Conservation (phyloP, 208 protist genomes). For the Trypanosoma rangeli region DNA sequence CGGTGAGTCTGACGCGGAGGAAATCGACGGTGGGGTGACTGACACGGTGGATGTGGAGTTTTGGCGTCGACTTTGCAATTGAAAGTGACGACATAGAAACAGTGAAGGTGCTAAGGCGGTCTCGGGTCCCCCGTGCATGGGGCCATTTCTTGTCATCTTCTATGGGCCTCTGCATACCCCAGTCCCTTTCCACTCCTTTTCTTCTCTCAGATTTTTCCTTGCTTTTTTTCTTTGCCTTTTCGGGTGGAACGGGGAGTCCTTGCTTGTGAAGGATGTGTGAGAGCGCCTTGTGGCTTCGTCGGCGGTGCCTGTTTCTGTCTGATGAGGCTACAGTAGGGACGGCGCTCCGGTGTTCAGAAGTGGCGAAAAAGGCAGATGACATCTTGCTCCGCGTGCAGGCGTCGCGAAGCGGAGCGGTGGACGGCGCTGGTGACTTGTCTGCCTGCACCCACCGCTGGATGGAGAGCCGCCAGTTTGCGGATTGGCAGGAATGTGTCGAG, state of each 20-base stretch:
- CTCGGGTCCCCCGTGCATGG: no score
- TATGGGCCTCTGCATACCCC: no score
- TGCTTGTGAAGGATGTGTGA: slow-evolving; percentile 16
- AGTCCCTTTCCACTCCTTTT: not conserved
- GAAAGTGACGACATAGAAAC: not conserved
- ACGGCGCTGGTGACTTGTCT: not conserved
- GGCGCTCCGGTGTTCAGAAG: slow-evolving; percentile 5
- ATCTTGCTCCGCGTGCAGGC: slow-evolving; percentile 5
- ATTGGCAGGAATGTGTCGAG: slow-evolving; percentile 58
- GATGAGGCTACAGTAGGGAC: slow-evolving; percentile 35
- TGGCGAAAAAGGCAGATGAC: not conserved
- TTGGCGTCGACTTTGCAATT: slow-evolving; percentile 29
- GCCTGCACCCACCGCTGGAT: slow-evolving; percentile 3
- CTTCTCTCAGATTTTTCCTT: slow-evolving; percentile 2
- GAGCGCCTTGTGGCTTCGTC: slow-evolving; percentile 44
- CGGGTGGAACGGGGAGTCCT: not conserved
- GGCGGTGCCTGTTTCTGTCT: slow-evolving; percentile 70
- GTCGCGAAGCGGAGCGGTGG: not conserved
- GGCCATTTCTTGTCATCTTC: no score
- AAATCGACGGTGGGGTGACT: not conserved
- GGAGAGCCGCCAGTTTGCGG: slow-evolving; percentile 9
- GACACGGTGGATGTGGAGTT: slow-evolving; percentile 26
- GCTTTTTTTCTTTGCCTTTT: slow-evolving; percentile 1
- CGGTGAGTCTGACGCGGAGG: not conserved
- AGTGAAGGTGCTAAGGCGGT: not conserved